Conservation (phyloP, 768 basidiomycete genomes). For the Podaxis carcinomalis region DNA sequence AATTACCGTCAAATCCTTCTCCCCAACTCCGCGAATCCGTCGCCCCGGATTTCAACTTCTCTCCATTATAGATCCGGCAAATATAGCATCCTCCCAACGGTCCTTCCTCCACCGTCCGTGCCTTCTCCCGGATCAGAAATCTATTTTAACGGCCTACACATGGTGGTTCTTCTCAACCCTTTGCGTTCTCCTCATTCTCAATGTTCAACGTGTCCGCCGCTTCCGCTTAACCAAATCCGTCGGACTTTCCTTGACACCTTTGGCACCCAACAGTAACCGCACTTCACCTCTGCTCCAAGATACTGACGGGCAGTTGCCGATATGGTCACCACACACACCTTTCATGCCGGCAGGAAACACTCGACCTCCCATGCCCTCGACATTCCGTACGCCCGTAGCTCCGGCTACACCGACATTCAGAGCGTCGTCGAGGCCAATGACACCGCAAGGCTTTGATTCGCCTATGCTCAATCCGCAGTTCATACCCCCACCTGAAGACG, state of each 20-base stretch:
- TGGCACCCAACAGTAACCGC: slow-evolving; percentile 7
- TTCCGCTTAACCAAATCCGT: slow-evolving; percentile 22
- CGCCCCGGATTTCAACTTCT: slow-evolving; percentile 85
- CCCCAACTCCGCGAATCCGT: slow-evolving; percentile 65
- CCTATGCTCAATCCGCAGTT: slow-evolving; percentile 29
- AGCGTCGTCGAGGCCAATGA: slow-evolving; percentile 27
- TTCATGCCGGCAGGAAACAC: slow-evolving; percentile 4
- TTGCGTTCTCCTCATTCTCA: slow-evolving; percentile 47
- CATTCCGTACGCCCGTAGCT: slow-evolving; percentile 10
- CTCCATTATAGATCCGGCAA: slow-evolving; percentile 43
- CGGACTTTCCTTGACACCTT: slow-evolving; percentile 16
- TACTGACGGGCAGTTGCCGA: not conserved
- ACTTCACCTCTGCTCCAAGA: not conserved
- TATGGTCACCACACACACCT: slow-evolving; percentile 12
- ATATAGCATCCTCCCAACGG: slow-evolving; percentile 25
- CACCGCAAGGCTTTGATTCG: slow-evolving; percentile 19
- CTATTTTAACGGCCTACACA: slow-evolving; percentile 39
- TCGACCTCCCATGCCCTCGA: slow-evolving; percentile 2
- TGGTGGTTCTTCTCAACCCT: slow-evolving; percentile 54
- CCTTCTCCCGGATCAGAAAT: slow-evolving; percentile 68
- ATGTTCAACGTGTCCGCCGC: slow-evolving; percentile 44
- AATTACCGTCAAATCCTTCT: slow-evolving; percentile 87
- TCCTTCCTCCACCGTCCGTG: slow-evolving; percentile 69
- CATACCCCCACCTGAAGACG: slow-evolving; percentile 42
- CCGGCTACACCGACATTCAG: slow-evolving; percentile 10